phyloP scores from a whole-genome alignment of 78 protist genomes.

The Planoprotostelium fungivorum region DNA sequence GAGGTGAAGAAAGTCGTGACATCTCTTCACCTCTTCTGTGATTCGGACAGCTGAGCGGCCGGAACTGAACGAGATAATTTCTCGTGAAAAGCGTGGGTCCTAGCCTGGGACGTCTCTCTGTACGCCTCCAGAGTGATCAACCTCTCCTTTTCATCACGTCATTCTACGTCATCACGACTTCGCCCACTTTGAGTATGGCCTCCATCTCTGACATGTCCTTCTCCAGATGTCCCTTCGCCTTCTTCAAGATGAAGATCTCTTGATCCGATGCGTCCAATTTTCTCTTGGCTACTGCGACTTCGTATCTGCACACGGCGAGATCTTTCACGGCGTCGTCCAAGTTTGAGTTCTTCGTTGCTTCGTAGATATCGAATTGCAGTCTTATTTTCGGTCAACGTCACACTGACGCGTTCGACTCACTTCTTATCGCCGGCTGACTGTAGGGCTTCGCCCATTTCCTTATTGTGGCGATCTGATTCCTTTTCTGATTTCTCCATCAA shows the following conservation, averaged over 20 bases:
- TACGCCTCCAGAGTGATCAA: neutral
- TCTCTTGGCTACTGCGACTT: neutral
- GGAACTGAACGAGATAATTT: neutral
- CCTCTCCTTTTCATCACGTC: neutral
- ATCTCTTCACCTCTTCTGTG: neutral
- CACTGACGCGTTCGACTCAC: neutral
- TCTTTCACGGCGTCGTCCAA: neutral
- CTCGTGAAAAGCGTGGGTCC: neutral
- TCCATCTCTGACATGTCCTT: neutral
- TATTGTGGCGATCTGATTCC: neutral
- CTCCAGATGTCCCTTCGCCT: neutral
- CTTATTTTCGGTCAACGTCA: neutral
- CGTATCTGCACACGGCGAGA: neutral
- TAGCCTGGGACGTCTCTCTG: neutral
- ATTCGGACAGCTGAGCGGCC: neutral
- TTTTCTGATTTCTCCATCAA: neutral
- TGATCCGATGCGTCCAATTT: neutral
- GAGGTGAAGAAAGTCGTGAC: neutral
- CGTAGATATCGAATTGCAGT: neutral
- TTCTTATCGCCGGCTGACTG: neutral
- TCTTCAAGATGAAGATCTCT: neutral
- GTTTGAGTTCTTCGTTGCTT: neutral
- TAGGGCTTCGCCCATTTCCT: neutral
- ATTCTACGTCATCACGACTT: neutral
- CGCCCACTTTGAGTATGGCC: neutral